Base-by-base conservation (phyloP, 2,329 filamentous ascomycete species). In the Phaeoacremonium minimum region DNA sequence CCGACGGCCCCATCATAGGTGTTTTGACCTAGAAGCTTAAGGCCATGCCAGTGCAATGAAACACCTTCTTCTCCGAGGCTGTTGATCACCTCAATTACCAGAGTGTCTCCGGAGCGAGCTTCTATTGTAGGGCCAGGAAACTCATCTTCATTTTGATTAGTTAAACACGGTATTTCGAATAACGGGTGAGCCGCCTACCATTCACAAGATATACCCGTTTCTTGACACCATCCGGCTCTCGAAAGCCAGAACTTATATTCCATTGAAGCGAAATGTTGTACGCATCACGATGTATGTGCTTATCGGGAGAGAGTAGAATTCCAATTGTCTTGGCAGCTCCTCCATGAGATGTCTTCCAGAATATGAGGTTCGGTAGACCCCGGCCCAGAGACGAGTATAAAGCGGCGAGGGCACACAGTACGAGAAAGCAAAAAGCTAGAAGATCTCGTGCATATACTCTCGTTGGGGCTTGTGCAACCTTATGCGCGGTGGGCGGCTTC, bases 101-200 rank as follows among this genome's bases (percentile, higher is more conserved):
- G 43, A 0, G 48, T 59, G 48, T 73, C 69, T 8, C 69, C 69
- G 1, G 67, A 58, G 9, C 66, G 61, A 6, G 58, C 62, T 48
- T 73, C 69, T 17, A 75, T 55, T 1, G 62, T 69, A 6, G 71
- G 70, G 4, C 71, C 71, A 2, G 70, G 69, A 38, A 73, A 72
- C 2, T 17, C 28, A 65, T 63, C n/a, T n/a, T n/a, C n/a, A n/a
- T n/a, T n/a, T n/a, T n/a, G n/a, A n/a, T n/a, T n/a, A n/a, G n/a
- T n/a, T n/a, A n/a, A n/a, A n/a, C n/a, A n/a, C n/a, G n/a, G n/a
- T n/a, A n/a, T n/a, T n/a, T n/a, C n/a, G n/a, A n/a, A n/a, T n/a
- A n/a, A n/a, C n/a, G n/a, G n/a, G n/a, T n/a, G n/a, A n/a, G n/a
- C n/a, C n/a, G n/a, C n/a, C n/a, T n/a, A n/a, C n/a, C 63, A 43